Conservation (phyloP, 1,284 basidiomycete genomes). For the Ganoderma resinaceum region DNA sequence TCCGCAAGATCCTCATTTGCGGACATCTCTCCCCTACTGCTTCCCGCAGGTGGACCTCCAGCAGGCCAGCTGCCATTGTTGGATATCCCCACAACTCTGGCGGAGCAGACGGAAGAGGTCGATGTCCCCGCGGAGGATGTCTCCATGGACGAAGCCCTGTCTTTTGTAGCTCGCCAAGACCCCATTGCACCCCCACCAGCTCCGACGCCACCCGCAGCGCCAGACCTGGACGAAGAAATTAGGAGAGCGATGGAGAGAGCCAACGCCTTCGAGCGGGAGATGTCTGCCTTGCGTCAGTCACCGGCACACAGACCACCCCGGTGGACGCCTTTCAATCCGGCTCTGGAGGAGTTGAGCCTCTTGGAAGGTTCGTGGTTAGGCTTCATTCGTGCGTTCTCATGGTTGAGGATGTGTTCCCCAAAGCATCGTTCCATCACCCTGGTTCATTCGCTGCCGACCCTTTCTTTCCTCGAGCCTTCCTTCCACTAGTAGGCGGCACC, state of each 20-base stretch:
- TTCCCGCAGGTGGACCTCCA: slow-evolving; percentile 1
- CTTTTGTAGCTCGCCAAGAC: slow-evolving; percentile 6
- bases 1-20: slow-evolving; percentile 25
- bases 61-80: slow-evolving; percentile 5
- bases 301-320: slow-evolving; percentile 12
- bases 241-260: slow-evolving; percentile 20
- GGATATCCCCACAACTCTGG: neutral
- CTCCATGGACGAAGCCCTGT: slow-evolving; percentile 8
- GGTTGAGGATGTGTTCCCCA: neutral
- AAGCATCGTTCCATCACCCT: neutral
- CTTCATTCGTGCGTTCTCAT: neutral
- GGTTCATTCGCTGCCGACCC: neutral
- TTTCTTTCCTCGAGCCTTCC: neutral
- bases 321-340: slow-evolving; percentile 7
- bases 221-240: slow-evolving; percentile 12
- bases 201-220: neutral
- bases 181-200: neutral
- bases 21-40: slow-evolving; percentile 7
- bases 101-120: neutral
- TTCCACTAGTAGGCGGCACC: neutral
- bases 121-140: slow-evolving; percentile 9
- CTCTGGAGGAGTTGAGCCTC: too few species aligned
- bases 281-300: slow-evolving; percentile 24
- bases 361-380: neutral
- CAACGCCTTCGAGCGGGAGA: slow-evolving; percentile 28